These are phyloP conservation scores for Aspergillus fischeri DNA, from an alignment of 2,329 filamentous ascomycete species.

Conservation along the genomic window DNA sequence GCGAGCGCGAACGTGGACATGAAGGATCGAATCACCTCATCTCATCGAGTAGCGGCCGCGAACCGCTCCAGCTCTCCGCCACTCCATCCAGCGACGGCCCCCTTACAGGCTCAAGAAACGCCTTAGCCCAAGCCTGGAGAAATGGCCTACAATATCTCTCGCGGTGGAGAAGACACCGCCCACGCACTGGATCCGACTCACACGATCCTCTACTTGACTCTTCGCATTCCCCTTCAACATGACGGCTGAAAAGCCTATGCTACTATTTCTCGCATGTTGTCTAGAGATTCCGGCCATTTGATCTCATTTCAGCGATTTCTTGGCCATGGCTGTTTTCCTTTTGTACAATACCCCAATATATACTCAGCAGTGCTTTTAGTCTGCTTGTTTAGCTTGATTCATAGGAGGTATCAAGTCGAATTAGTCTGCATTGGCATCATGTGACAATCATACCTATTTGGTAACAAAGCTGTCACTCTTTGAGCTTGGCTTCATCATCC, in stretches of 20 bases:
- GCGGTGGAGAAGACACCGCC: constrained; percentile 16
- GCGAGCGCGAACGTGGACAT: neutral
- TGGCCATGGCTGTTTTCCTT: neutral
- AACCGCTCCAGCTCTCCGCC: neutral
- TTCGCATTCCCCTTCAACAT: neutral
- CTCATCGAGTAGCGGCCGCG: neutral
- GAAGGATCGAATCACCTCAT: constrained; percentile 2
- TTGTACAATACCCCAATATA: neutral
- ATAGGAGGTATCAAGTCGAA: neutral
- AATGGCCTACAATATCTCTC: constrained; percentile 21
- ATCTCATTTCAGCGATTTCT: neutral
- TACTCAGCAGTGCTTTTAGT: neutral
- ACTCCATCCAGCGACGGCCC: constrained; percentile 4
- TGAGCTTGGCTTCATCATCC: neutral
- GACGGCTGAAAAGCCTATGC: neutral
- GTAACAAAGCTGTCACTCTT: neutral
- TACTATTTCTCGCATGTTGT: neutral
- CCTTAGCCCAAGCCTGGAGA: constrained; percentile 22
- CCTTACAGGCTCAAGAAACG: constrained; percentile 27
- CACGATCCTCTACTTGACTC: constrained; percentile 12
- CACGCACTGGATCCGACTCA: neutral
- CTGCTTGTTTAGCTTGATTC: neutral
- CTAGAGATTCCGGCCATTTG: neutral
- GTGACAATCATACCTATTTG: neutral
- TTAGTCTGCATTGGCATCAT: neutral